A percentile compares a stretch with the other conserved stretches of the same genome.
Evolutionary conservation across 768 basidiomycete species (phyloP).

Genomic region (Nevesoporus exiguus): DNA sequence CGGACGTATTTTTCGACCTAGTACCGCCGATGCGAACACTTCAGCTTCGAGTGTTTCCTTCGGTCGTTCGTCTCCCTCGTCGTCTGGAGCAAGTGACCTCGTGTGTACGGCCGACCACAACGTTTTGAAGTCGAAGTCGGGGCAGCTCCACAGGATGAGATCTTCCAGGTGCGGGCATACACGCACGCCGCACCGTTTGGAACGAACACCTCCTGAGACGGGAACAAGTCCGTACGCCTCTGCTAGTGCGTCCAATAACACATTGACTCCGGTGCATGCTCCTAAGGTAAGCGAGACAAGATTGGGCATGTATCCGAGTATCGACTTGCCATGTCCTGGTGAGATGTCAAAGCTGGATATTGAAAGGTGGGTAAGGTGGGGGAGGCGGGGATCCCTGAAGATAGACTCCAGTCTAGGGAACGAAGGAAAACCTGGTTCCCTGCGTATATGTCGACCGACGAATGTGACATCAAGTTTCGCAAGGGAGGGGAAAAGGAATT

Average conservation of each 20-base stretch:
- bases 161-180: constrained; percentile 49
- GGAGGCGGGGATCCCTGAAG: constrained; percentile 55
- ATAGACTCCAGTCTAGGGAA: constrained; percentile 50
- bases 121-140: constrained; percentile 38
- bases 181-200: constrained; percentile 37
- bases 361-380: constrained; percentile 47
- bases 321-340: constrained; percentile 35
- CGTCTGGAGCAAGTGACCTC: constrained; percentile 22
- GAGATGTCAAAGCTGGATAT: constrained; percentile 45
- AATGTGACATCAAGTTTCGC: constrained; percentile 44
- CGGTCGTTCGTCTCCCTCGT: constrained; percentile 14
- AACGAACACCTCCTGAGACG: constrained; percentile 7
- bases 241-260: constrained; percentile 40
- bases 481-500: constrained; percentile 43
- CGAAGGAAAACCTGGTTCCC: constrained; percentile 25
- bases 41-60: constrained; percentile 16
- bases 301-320: constrained; percentile 52
- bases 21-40: constrained; percentile 23
- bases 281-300: constrained; percentile 48
- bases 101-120: constrained; percentile 38
- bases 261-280: constrained; percentile 40
- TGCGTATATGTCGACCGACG: constrained; percentile 28
- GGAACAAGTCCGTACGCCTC: constrained; percentile 33
- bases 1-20: constrained; percentile 34
- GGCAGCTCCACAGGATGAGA: constrained; percentile 50